These are phyloP conservation scores for Scheffersomyces segobiensis DNA, from an alignment of 1,139 yeast species.

Conservation along the genomic window DNA sequence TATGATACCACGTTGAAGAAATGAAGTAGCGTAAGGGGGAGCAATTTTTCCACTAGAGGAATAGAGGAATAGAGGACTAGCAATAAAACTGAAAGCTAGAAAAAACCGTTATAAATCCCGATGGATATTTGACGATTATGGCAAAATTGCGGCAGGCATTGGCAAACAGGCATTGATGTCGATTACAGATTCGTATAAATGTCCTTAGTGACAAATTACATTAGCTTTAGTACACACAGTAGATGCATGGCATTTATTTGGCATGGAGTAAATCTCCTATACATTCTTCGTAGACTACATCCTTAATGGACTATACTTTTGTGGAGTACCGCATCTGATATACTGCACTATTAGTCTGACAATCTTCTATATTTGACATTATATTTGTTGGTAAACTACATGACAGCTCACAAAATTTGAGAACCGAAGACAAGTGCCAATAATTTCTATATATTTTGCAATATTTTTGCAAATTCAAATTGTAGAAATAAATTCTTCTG, in stretches of 20 bases:
- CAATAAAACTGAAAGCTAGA: not conserved
- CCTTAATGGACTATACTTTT: too few relatives aligned
- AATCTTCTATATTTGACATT: not conserved
- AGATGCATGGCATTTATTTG: too few relatives aligned
- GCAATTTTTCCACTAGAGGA: not conserved
- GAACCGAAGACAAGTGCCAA: not conserved
- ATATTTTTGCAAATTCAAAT: too few relatives aligned
- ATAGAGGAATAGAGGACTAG: not conserved
- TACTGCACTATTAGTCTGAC: not conserved
- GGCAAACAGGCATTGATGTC: not conserved
- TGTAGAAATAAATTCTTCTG: too few relatives aligned
- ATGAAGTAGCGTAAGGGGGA: not conserved
- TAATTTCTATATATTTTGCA: not conserved
- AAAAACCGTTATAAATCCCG: not conserved
- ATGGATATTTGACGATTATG: not conserved
- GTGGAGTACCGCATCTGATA: too few relatives aligned
- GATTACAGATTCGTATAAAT: not conserved
- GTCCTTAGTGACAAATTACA: too few relatives aligned
- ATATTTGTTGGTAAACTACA: too few relatives aligned
- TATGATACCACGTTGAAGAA: not conserved
- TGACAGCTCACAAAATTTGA: too few relatives aligned
- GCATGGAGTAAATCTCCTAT: not conserved
- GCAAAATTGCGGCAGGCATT: not conserved
- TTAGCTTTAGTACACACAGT: not conserved
- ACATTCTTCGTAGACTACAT: too few relatives aligned